phyloP scores from a whole-genome alignment of 2,329 filamentous ascomycete genomes.

The Atkinsonella hypoxylon region DNA sequence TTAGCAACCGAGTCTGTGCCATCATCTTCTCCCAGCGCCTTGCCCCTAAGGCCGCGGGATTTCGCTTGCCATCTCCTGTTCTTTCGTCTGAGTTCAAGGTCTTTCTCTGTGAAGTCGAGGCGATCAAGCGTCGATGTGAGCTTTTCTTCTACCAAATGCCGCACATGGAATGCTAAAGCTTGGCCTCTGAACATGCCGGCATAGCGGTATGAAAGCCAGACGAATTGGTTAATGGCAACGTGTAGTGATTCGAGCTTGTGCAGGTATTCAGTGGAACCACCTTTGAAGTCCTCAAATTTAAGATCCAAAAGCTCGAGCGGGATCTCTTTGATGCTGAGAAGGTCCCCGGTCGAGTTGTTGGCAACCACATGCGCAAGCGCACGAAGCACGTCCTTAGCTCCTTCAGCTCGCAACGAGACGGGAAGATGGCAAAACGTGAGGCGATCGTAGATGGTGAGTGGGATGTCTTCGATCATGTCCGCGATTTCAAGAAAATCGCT shows the following conservation, averaged over 20 bases:
- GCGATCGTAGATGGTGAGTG: constrained; percentile 61
- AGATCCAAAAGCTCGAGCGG: constrained; percentile 65
- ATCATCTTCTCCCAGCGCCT: constrained; percentile 8
- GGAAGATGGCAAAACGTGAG: constrained; percentile 67
- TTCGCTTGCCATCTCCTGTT: constrained; percentile 12
- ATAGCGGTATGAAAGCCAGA: constrained; percentile 90
- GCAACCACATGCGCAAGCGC: constrained; percentile 61
- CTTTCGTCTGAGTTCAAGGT: constrained; percentile 16
- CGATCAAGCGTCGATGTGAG: constrained; percentile 41
- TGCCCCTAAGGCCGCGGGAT: constrained; percentile 6
- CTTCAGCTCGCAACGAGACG: constrained; percentile 38
- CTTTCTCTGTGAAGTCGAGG: constrained; percentile 36
- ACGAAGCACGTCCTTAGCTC: constrained; percentile 38
- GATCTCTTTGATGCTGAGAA: constrained; percentile 60
- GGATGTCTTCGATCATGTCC: constrained; percentile 61
- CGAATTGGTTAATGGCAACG: constrained; percentile 69
- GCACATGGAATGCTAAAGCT: constrained; percentile 65
- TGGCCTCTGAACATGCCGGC: constrained; percentile 67
- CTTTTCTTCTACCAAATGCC: constrained; percentile 61
- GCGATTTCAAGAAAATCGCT: constrained; percentile 52
- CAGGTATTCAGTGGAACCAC: constrained; percentile 44
- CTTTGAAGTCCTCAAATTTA: constrained; percentile 28
- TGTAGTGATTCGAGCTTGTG: constrained; percentile 64
- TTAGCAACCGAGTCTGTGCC: constrained; percentile 11
- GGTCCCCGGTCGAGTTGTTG: constrained; percentile 48